Evolutionary conservation across 371 early-diverging fungal genomes (phyloP), one percentile per base, ranked within the genome.

Genomic region (Rhizopus arrhizus): DNA sequence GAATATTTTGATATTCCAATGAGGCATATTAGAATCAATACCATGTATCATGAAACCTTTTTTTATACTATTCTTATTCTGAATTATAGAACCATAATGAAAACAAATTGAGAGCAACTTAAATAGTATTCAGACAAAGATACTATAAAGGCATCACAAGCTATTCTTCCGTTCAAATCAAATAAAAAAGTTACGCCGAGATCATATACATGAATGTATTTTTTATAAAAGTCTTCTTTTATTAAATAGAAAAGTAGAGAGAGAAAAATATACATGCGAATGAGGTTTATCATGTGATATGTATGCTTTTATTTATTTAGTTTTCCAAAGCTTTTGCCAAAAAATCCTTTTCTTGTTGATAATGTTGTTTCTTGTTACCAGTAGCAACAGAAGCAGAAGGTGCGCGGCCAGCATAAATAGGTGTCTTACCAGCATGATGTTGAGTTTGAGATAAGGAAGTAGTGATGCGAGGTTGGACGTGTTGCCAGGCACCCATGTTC

Each of bases 311-410:
- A 10, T 48, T 48, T n/a, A 22, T 22, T 48, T 48, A 48, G 29
- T 48, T 48, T 48, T 48, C 48, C 64, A 97, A 82, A 15, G 98
- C 98, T 70, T 91, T 85, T 53, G 85, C 80, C 35, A 95, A 76
- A 59, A 96, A 70, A 61, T 84, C 85, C 65, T 91, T 86, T 77
- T 97, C 98, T 82, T 97, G 96, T 61, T 89, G 88, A 72, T 84
- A 83, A 77, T 98, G 98, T 63, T 91, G 91, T 89, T 95, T 95
- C 89, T 97, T 95, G 83, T 94, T 89, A 68, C 97, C 97, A 32
- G 98, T 97, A 45, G 98, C 95, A 29, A 96, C 95, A 3, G 97
- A 92, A 50, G 95, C 97, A 50, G 92, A 89, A 52, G 93, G 93
- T 61, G 91, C 90, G 64, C 98, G 91, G 43, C 96, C 96, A 41